These are phyloP conservation scores for Penicillium sp. DNA, from an alignment of 2,329 filamentous ascomycete genomes.

Conservation along the genomic window DNA sequence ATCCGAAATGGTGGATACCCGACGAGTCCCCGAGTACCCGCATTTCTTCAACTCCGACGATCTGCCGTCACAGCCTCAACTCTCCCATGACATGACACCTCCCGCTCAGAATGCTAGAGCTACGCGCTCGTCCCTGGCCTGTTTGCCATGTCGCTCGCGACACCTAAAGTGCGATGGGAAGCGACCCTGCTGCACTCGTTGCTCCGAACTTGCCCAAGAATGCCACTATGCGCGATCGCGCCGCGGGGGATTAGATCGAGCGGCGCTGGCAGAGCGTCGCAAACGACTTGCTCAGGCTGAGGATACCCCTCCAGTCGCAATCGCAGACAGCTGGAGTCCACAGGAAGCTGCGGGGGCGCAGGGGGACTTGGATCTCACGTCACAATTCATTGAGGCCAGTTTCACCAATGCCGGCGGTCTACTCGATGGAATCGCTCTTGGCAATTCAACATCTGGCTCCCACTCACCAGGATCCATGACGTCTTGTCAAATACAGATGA, in stretches of 20 bases:
- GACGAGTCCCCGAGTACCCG: conserved; percentile 2
- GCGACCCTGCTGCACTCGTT: conserved; percentile 49
- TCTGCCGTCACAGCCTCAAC: background rate
- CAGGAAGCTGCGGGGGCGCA: background rate
- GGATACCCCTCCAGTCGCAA: background rate
- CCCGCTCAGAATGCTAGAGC: conserved; percentile 7
- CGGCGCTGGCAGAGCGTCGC: conserved; percentile 28
- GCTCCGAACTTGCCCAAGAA: conserved; percentile 45
- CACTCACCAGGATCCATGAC: background rate
- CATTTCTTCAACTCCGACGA: conserved; percentile 4
- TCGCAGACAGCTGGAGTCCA: background rate
- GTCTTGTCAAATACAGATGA: background rate
- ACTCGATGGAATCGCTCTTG: conserved; percentile 7
- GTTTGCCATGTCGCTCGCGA: conserved; percentile 41
- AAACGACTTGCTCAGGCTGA: conserved; percentile 16
- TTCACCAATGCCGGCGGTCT: background rate
- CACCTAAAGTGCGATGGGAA: conserved; percentile 55
- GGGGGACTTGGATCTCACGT: conserved; percentile 1
- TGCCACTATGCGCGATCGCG: conserved; percentile 56
- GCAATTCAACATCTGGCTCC: background rate
- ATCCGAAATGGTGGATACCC: background rate
- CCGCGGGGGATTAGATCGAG: conserved; percentile 41
- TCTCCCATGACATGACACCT: background rate
- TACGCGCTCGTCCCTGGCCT: conserved; percentile 31
- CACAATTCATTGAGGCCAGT: background rate